Conservation (phyloP, 768 basidiomycete genomes). For the Auricularia cornea region DNA sequence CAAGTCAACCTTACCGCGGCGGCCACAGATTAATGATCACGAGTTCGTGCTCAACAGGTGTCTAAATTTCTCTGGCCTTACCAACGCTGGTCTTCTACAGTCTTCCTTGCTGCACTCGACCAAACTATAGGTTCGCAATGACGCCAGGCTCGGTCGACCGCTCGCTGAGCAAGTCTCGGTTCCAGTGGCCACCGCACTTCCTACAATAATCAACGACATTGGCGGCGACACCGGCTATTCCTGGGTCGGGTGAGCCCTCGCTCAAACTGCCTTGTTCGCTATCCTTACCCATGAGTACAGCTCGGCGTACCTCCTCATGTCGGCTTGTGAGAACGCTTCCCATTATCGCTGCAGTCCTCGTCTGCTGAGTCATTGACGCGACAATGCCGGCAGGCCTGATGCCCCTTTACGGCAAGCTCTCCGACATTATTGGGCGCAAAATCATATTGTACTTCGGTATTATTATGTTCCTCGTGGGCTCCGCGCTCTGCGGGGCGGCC, state of each 20-base stretch:
- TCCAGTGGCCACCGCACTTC: constrained; percentile 24
- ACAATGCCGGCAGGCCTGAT: background rate
- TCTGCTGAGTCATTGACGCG: background rate
- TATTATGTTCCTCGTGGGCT: constrained; percentile 64
- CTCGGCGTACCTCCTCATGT: background rate
- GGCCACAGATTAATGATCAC: constrained; percentile 6
- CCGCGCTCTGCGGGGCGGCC: constrained; percentile 74
- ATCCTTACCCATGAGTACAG: too few relatives aligned
- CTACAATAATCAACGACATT: constrained; percentile 10
- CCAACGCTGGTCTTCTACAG: background rate
- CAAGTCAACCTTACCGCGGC: too few relatives aligned
- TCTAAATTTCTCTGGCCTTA: background rate
- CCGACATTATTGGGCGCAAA: constrained; percentile 50
- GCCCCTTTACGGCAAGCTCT: constrained; percentile 73
- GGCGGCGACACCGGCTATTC: constrained; percentile 6
- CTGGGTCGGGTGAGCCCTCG: background rate
- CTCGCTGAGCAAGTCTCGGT: background rate
- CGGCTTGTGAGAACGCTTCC: background rate
- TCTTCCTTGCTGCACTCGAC: constrained; percentile 37
- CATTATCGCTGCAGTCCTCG: too few relatives aligned
- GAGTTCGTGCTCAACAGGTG: background rate
- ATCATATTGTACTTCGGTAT: constrained; percentile 62
- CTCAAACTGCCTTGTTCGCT: background rate
- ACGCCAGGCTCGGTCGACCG: background rate
- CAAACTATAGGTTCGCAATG: constrained; percentile 16